These are phyloP conservation scores for Fusarium sp. DNA, from an alignment of 2,329 filamentous ascomycete species.

Conservation along the genomic window DNA sequence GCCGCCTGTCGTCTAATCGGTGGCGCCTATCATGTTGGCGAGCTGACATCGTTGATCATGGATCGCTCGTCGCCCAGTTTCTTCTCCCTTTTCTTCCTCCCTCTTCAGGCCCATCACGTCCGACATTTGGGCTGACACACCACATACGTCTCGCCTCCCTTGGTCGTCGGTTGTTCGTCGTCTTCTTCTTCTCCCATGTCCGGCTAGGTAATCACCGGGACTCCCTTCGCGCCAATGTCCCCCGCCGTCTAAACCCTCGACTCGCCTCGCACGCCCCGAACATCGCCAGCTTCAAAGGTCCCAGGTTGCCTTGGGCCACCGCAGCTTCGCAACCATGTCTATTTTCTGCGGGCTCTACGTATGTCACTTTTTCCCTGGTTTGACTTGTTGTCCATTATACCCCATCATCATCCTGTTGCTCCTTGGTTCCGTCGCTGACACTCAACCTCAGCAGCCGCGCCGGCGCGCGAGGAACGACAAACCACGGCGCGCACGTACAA, in stretches of 20 bases:
- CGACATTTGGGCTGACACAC: neutral
- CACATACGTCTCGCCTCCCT: neutral
- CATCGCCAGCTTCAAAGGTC: constrained; percentile 38
- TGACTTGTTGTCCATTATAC: neutral
- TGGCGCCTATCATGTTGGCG: constrained; percentile 38
- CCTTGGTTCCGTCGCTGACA: constrained; percentile 23
- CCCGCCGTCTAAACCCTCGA: constrained; percentile 27
- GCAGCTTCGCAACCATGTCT: constrained; percentile 34
- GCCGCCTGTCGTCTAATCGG: neutral
- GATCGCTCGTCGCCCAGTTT: constrained; percentile 12
- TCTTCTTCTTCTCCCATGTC: constrained; percentile 12
- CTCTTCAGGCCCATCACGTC: constrained; percentile 5
- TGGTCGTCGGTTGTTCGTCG: neutral
- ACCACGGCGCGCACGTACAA: constrained; percentile 54
- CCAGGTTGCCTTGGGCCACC: constrained; percentile 18
- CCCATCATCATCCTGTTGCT: neutral
- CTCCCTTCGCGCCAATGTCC: constrained; percentile 42
- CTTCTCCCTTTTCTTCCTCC: constrained; percentile 31
- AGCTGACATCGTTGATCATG: constrained; percentile 45
- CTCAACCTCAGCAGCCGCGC: constrained; percentile 29
- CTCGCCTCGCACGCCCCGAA: constrained; percentile 13
- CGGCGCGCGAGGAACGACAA: constrained; percentile 32
- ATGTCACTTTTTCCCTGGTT: constrained; percentile 3
- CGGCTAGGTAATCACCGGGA: constrained; percentile 16
- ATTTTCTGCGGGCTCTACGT: constrained; percentile 45